These are phyloP conservation scores for Aspergillus transmontanensis DNA, from an alignment of 2,329 filamentous ascomycete genomes.

Conservation along the genomic window DNA sequence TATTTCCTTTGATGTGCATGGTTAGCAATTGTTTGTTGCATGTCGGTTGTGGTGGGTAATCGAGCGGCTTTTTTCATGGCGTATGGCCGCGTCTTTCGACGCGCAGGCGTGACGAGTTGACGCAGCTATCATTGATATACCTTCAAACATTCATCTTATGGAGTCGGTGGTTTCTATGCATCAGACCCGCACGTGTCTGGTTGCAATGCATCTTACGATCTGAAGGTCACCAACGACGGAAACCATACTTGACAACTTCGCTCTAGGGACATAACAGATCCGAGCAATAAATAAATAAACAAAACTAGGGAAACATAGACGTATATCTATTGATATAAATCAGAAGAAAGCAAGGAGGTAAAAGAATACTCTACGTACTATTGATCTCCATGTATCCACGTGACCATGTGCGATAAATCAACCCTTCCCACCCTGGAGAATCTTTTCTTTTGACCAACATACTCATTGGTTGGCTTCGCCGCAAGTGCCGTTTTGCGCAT, in stretches of 20 bases:
- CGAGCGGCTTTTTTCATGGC: slow-evolving; percentile 2
- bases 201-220: background rate
- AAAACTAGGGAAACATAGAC: background rate
- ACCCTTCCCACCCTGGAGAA: background rate
- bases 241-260: background rate
- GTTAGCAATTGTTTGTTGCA: background rate
- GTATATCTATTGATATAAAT: background rate
- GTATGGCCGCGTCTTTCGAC: slow-evolving; percentile 28
- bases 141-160: slow-evolving; percentile 11
- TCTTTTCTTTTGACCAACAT: background rate
- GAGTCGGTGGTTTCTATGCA: background rate
- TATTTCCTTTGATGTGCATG: slow-evolving; percentile 3
- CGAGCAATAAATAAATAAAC: background rate
- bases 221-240: background rate
- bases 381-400: background rate
- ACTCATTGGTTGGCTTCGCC: background rate
- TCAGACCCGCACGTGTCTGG: background rate
- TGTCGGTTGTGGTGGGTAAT: slow-evolving; percentile 1
- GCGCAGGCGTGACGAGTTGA: slow-evolving; percentile 28
- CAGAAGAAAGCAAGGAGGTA: background rate
- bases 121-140: slow-evolving; percentile 15
- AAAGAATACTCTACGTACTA: background rate
- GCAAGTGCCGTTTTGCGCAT: slow-evolving; percentile 30
- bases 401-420: background rate
- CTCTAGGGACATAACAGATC: background rate